Percentiles rank a stretch among this genome's conserved stretches.
Evolutionary conservation across 345 rosid species (phyloP).

Genomic region (Hevea brasiliensis): DNA sequence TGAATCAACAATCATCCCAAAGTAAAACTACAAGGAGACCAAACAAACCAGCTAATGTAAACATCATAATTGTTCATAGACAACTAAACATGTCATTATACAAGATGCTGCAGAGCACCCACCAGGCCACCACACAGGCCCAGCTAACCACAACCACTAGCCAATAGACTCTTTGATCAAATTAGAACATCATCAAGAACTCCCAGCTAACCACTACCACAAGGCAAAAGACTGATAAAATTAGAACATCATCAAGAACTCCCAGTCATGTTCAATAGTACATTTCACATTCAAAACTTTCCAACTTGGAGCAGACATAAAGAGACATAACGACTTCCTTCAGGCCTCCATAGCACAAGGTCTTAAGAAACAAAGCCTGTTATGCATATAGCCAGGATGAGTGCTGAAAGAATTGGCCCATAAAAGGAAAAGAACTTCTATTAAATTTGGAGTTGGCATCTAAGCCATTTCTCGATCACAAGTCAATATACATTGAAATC

Average conservation of each 20-base stretch:
- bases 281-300: background rate
- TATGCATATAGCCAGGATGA: background rate
- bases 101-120: background rate
- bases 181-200: background rate
- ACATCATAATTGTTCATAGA: background rate
- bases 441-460: background rate
- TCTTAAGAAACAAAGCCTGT: too few species aligned
- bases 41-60: background rate
- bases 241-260: background rate
- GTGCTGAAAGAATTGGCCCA: background rate
- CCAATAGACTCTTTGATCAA: background rate
- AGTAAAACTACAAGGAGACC: background rate
- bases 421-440: background rate
- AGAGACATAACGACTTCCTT: background rate
- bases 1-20: too few species aligned
- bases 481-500: background rate
- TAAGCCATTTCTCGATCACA: background rate
- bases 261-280: background rate
- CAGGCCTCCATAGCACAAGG: too few species aligned
- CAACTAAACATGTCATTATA: background rate
- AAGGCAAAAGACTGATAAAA: background rate
- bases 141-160: background rate
- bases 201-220: background rate
- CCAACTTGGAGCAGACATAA: background rate
- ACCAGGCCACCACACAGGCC: background rate